phyloP scores from a whole-genome alignment of 768 basidiomycete genomes.

The Mrakia hoshinonis region DNA sequence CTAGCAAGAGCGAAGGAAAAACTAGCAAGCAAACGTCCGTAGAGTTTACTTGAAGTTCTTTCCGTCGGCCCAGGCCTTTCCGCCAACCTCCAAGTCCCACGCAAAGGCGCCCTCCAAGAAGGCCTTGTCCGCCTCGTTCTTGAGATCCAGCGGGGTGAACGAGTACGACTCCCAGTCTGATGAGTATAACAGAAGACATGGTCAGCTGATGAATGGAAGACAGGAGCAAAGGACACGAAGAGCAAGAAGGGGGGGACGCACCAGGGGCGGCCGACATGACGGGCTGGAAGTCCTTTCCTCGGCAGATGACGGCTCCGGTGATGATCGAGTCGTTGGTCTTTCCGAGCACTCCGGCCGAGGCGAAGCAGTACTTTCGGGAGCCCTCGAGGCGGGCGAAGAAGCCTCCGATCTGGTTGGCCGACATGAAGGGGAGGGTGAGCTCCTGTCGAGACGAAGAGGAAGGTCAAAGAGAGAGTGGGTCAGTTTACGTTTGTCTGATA shows the following conservation, averaged over 20 bases:
- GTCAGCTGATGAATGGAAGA: no score
- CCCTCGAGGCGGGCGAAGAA: conserved; percentile 97
- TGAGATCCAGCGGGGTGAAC: conserved; percentile 68
- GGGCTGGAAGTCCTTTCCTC: conserved; percentile 52
- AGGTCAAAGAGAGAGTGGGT: conserved; percentile 30
- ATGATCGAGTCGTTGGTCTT: conserved; percentile 66
- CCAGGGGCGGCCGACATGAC: conserved; percentile 72
- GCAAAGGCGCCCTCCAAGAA: conserved; percentile 89
- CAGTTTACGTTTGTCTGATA: no score
- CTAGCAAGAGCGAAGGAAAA: not conserved
- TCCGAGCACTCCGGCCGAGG: conserved; percentile 84
- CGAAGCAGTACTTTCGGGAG: conserved; percentile 83
- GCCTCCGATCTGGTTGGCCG: conserved; percentile 56
- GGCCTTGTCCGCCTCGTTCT: conserved; percentile 63
- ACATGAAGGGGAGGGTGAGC: conserved; percentile 28
- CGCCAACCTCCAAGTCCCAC: conserved; percentile 84
- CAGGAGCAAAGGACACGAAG: no score
- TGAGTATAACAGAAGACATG: no score
- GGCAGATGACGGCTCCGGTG: conserved; percentile 68
- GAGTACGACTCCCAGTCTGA: conserved; percentile 67
- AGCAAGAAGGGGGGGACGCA: conserved; percentile 37
- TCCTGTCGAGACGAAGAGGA: conserved; percentile 88
- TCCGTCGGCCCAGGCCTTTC: conserved; percentile 73
- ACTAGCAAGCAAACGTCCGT: not conserved
- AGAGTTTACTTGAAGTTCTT: conserved; percentile 28